Conservation (phyloP, 805 yeast species). For the Metahyphopichia silvanorum region DNA sequence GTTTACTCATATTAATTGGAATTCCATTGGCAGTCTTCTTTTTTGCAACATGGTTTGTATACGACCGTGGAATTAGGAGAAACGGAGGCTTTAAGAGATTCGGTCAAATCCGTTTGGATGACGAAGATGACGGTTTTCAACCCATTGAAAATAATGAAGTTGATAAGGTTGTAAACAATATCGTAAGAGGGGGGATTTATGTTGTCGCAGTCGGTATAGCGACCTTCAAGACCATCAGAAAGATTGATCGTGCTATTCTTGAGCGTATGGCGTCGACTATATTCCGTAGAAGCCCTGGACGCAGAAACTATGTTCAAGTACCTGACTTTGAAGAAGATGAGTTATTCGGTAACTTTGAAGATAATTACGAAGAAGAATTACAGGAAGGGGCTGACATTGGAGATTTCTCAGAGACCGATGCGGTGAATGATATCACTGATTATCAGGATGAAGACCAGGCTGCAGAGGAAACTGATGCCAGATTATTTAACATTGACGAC, state of each 20-base stretch:
- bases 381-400: constrained; percentile 26
- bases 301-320: constrained; percentile 38
- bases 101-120: constrained; percentile 85
- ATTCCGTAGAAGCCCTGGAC: constrained; percentile 37
- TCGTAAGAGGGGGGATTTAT: constrained; percentile 57
- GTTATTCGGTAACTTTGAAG: constrained; percentile 39
- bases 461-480: constrained; percentile 15
- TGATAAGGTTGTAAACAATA: constrained; percentile 55
- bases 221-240: constrained; percentile 27
- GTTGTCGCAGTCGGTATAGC: constrained; percentile 40
- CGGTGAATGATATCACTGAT: constrained; percentile 7
- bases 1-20: constrained; percentile 50
- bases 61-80: constrained; percentile 75
- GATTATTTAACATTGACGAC: constrained; percentile 32
- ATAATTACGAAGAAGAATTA: constrained; percentile 36
- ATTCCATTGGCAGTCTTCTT: constrained; percentile 56
- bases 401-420: constrained; percentile 14
- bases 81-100: constrained; percentile 74
- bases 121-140: constrained; percentile 54
- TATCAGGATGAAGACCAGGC: constrained; percentile 5
- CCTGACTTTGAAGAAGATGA: constrained; percentile 39
- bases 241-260: constrained; percentile 29
- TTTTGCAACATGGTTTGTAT: constrained; percentile 63
- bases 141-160: constrained; percentile 61
- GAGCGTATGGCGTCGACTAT: constrained; percentile 26